Base-by-base conservation (phyloP, 805 yeast genomes). In the Candida oleophila region DNA sequence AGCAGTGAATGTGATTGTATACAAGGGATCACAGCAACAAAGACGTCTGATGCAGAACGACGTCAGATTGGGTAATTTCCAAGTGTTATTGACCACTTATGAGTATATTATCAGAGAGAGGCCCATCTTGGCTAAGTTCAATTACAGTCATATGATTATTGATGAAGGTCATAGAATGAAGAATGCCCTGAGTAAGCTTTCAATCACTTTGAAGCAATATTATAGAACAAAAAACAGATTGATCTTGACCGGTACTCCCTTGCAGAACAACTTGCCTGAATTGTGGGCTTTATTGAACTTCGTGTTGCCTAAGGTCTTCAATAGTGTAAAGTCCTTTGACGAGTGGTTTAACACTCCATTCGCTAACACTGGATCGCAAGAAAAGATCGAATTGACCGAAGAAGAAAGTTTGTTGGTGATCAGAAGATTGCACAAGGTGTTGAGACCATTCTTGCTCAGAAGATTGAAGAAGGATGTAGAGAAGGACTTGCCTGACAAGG, bases 91-190 rank as follows among this genome's bases (percentile, higher is more conserved):
- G 59, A 87, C 96, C 2, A 87, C 96, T 3, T 87, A 82, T 59
- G 96, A 87, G 66, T 87, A 87, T 59, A 81, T 87, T 52, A 85
- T 87, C 52, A 78, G 85, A 57, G 96, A 87, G 59, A 78, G 89
- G 51, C 84, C 90, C 3, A 59, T 87, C 18, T 69, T 87, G 55
- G 67, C 83, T 22, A 85, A 83, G 57, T 80, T 84, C 54, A 78
- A 78, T 52, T 87, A 91, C 83, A 85, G 86, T 37, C 92, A 88
- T 63, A 87, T 87, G 92, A 86, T 87, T 53, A 87, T 87, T 54
- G 96, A 87, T 73, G 96, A 87, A 74, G 96, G 96, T 65, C 96
- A 87, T 65, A 76, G 95, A 68, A 84, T 87, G 90, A 87, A 87
- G 61, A 87, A 87, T 60, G 74, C 90, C 1, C 79, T 80, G 47